Evolutionary conservation across 306 rosid genomes (phyloP), one percentile per base, ranked within the genome.

Genomic region (peach (Prunus persica)): DNA sequence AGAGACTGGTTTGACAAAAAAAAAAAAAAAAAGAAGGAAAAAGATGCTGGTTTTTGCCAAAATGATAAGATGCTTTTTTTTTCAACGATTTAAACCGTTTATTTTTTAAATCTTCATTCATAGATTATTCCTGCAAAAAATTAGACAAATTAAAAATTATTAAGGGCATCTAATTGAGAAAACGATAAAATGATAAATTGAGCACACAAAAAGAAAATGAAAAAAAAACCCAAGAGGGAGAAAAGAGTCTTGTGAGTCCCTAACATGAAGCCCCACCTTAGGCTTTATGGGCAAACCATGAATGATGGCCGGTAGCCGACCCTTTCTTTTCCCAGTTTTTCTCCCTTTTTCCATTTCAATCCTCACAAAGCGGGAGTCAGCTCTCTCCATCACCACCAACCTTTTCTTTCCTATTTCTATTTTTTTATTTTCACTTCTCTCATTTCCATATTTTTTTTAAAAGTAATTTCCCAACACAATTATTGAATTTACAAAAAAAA

Each of bases 261-360:
- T 60, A 73, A 62, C 75, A 78, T 51, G 65, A n/a, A 79, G 85
- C 71, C 86, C 92, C 88, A 79, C 82, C 54, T n/a, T 72, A 34
- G 79, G 79, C 80, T 78, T 79, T 58, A 79, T 71, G 41, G 91
- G 80, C 80, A 74, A 84, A 76, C 38, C 64, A 74, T 57, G 84
- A 83, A 74, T 81, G 64, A 81, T 80, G 82, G 93, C 79, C 87
- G 89, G 91, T 84, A 83, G 74, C 88, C 88, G 79, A 76, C 92
- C 88, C 72, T 76, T 85, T 75, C 57, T 67, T 28, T 25, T 54
- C 54, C 45, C 20, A 10, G 19, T 6, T 11, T 78, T 68, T 75
- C 65, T 79, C 86, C 69, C 67, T 64, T 69, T 75, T 74, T 50
- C 69, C 58, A 47, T 64, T 28, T 74, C 81, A 89, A 69, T 73